Evolutionary conservation across 1,139 yeast species (phyloP).

Genomic region (Kluyveromyces marxianus): DNA sequence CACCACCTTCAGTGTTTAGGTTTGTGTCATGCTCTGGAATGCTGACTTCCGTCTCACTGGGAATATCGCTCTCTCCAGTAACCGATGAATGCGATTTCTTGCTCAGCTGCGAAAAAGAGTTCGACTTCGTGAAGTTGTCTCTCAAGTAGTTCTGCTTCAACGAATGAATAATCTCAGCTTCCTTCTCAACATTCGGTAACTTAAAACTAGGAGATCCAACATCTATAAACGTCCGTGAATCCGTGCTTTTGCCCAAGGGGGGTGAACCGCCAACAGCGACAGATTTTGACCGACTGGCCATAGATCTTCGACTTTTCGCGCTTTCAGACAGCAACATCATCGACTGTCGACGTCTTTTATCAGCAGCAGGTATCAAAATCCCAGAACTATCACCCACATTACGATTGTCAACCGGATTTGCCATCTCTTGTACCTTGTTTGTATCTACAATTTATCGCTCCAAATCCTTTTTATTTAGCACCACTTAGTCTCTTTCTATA

Average conservation of each 20-base stretch:
- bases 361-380: constrained; percentile 10
- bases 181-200: constrained; percentile 18
- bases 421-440: not conserved
- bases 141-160: constrained; percentile 21
- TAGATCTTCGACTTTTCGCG: constrained; percentile 11
- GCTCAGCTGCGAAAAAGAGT: constrained; percentile 8
- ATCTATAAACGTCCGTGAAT: constrained; percentile 24
- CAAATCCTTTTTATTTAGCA: no score
- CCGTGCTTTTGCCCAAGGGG: constrained; percentile 8
- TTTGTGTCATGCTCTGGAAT: constrained; percentile 13
- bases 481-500: no score
- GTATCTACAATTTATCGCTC: no score
- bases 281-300: not conserved
- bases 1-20: constrained; percentile 58
- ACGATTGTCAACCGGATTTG: not conserved
- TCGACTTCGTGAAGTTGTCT: constrained; percentile 9
- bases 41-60: constrained; percentile 8
- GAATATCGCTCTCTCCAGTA: constrained; percentile 3
- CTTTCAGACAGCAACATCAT: constrained; percentile 13
- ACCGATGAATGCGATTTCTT: constrained; percentile 4
- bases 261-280: constrained; percentile 1
- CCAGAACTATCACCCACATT: not conserved
- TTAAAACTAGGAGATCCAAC: constrained; percentile 30
- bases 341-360: constrained; percentile 12
- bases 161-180: constrained; percentile 24